Conservation (phyloP, 176 grass and related monocot genomes). For the Urochloa ruziziensis region DNA sequence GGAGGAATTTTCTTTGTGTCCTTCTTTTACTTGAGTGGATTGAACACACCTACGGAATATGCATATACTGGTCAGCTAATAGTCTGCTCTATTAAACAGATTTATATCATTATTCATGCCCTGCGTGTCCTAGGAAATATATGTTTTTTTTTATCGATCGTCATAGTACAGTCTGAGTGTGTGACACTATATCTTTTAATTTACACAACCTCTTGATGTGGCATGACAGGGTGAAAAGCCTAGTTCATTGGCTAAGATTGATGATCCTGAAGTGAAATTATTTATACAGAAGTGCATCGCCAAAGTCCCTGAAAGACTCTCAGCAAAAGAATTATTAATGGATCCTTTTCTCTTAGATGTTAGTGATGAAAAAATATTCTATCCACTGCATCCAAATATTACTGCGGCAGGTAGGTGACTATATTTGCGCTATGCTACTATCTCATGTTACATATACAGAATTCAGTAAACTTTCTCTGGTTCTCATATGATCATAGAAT, state of each 20-base stretch:
- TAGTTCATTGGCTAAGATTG: constrained; percentile 61
- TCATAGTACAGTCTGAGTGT: background rate
- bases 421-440: background rate
- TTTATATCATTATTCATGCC: background rate
- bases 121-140: background rate
- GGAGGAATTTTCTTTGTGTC: background rate
- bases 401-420: constrained; percentile 43
- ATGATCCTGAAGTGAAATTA: constrained; percentile 55
- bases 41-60: background rate
- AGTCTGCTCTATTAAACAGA: background rate
- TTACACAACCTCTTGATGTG: background rate
- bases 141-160: background rate
- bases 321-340: constrained; percentile 57
- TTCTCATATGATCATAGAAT: constrained; percentile 16
- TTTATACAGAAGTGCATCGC: constrained; percentile 85
- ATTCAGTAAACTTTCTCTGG: background rate
- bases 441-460: background rate
- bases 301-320: constrained; percentile 58
- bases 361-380: constrained; percentile 49
- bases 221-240: constrained; percentile 59
- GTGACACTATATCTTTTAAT: background rate
- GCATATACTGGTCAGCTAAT: background rate
- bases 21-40: background rate
- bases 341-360: constrained; percentile 77
- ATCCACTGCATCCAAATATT: constrained; percentile 27